phyloP scores from a whole-genome alignment of 177 flowering plant species.

The Vitis hybrid region DNA sequence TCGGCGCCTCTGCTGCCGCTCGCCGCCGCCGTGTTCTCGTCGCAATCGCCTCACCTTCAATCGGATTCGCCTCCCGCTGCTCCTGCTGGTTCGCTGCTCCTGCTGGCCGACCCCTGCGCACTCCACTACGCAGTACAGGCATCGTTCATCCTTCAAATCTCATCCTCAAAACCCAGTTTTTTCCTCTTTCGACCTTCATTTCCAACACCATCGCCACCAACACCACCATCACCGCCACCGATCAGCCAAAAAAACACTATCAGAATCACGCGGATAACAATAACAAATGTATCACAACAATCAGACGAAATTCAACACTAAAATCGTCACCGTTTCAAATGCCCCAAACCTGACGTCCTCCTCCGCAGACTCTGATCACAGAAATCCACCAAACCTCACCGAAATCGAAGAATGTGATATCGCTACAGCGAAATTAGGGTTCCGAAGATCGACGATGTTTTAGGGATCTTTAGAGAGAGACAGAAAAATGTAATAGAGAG shows the following conservation, averaged over 20 bases:
- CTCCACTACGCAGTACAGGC: conserved; percentile 55
- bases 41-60: conserved; percentile 41
- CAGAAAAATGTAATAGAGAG: too few relatives aligned
- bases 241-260: too few relatives aligned
- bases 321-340: too few relatives aligned
- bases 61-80: conserved; percentile 20
- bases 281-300: too few relatives aligned
- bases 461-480: too few relatives aligned
- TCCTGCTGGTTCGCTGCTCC: conserved; percentile 14
- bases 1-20: conserved; percentile 39
- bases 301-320: too few relatives aligned
- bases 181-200: neutral
- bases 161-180: conserved; percentile 20
- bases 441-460: conserved; percentile 3
- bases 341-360: too few relatives aligned
- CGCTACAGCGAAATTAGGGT: neutral
- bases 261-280: too few relatives aligned
- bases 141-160: conserved; percentile 51
- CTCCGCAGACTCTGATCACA: neutral
- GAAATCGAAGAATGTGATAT: neutral
- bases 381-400: neutral
- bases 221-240: neutral
- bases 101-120: conserved; percentile 47
- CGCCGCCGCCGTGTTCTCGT: conserved; percentile 45
- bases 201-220: neutral